phyloP scores from a whole-genome alignment of 305 asterid genomes.

The Plantago lanceolata region DNA sequence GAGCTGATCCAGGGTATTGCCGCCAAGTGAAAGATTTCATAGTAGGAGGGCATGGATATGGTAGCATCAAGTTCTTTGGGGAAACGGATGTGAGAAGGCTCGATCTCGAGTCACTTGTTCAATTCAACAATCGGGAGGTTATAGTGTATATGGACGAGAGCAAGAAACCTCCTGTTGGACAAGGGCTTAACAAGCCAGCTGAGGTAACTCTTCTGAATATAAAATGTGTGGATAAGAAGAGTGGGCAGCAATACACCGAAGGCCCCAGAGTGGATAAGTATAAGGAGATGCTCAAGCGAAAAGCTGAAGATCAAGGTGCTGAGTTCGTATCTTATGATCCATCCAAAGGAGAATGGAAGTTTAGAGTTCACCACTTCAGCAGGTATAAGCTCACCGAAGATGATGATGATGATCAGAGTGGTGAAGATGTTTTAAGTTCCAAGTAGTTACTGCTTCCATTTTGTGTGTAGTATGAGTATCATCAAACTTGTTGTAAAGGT shows the following conservation, averaged over 20 bases:
- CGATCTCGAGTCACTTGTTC: constrained; percentile 63
- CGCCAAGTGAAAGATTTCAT: constrained; percentile 66
- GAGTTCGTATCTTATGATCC: constrained; percentile 75
- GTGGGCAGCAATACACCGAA: constrained; percentile 47
- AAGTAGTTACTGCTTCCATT: too few species aligned
- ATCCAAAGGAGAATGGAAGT: constrained; percentile 72
- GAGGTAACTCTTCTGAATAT: constrained; percentile 73
- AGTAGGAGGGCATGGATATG: constrained; percentile 63
- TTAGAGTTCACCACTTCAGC: constrained; percentile 64
- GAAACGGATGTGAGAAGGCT: constrained; percentile 74
- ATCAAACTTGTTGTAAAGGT: too few species aligned
- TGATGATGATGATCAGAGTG: constrained; percentile 16
- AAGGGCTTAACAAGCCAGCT: constrained; percentile 77
- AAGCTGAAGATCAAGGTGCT: constrained; percentile 62
- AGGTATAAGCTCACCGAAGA: constrained; percentile 44
- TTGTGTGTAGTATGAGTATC: neutral
- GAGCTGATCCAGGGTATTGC: constrained; percentile 62
- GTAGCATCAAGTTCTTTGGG: constrained; percentile 76
- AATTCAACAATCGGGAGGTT: constrained; percentile 63
- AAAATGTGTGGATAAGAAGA: constrained; percentile 59
- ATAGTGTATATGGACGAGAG: constrained; percentile 59
- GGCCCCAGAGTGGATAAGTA: constrained; percentile 63
- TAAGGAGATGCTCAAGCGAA: constrained; percentile 55
- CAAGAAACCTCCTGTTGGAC: constrained; percentile 70
- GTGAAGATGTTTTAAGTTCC: neutral